Conservation (phyloP, 768 basidiomycete genomes). For the Glaciozyma antarctica region DNA sequence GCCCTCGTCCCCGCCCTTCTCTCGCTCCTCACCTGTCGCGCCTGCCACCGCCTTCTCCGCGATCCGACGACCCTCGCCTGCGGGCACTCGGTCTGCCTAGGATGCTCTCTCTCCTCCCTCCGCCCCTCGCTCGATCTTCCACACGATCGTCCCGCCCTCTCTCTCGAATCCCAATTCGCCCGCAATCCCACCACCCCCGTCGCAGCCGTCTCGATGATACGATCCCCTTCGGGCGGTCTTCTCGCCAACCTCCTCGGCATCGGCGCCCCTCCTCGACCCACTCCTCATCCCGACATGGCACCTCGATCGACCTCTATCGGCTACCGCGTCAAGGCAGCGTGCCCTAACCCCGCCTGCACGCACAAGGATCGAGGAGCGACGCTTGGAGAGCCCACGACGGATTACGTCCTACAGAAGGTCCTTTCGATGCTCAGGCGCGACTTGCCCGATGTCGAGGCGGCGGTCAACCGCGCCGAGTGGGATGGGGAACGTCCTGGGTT, state of each 20-base stretch:
- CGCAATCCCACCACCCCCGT: not conserved
- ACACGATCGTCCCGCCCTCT: not conserved
- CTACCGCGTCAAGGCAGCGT: not conserved
- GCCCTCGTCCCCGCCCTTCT: constrained; percentile 20
- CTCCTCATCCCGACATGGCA: not conserved
- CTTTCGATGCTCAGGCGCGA: constrained; percentile 6
- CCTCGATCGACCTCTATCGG: not conserved
- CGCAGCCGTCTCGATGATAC: not conserved
- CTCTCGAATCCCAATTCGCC: constrained; percentile 3
- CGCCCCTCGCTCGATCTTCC: not conserved
- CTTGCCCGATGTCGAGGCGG: constrained; percentile 43
- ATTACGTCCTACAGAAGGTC: constrained; percentile 20
- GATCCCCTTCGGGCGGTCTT: not conserved
- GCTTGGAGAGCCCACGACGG: constrained; percentile 3
- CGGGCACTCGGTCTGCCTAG: constrained; percentile 32
- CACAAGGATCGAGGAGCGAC: not conserved
- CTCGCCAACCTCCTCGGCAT: not conserved
- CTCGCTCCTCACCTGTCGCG: constrained; percentile 21
- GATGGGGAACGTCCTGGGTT: constrained; percentile 13
- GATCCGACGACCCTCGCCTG: constrained; percentile 32
- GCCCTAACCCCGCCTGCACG: constrained; percentile 7
- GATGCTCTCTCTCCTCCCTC: constrained; percentile 10
- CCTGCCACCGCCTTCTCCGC: constrained; percentile 22
- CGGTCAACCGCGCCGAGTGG: constrained; percentile 47
- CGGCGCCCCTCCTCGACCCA: not conserved